Evolutionary conservation across 164 flowering plant species (phyloP), one percentile per base, ranked within the genome.

Genomic region (Cinnamomum chago): DNA sequence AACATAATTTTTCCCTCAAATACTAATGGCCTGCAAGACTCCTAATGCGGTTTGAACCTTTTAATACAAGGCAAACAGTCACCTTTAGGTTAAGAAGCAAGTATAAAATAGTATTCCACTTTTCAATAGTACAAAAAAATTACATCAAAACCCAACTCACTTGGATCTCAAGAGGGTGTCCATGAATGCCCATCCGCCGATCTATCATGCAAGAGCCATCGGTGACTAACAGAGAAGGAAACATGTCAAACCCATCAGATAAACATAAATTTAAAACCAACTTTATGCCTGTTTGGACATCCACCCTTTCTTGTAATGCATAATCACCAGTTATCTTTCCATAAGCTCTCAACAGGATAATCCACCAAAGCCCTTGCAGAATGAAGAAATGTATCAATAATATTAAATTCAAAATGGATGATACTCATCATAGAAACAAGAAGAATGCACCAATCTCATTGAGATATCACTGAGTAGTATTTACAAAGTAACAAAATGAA

Each of bases 201-300:
- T 94, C 98, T 76, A 94, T 92, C 98, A 94, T 94, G 83, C 96
- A 94, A 65, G 98, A 94, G 55, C 97, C 98, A 86, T 94, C 98
- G 40, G 97, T 90, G 75, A 94, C 98, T 65, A 94, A 72, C 55
- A 94, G 85, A 50, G 98, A 77, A 5, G 98, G 98, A 77, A 94
- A 94, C 98, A 92, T 92, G 79, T 92, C 98, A 83, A 94, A 94
- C 13, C 98, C 98, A 88, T 94, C 94, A 22, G 91, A 73, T 66
- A 94, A 79, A 50, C 98, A 94, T 76, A 94, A 76, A 73, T 92
- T 90, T 18, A 94, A 84, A 23, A 94, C 87, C 73, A 90, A 79
- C 67, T 85, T 85, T 71, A 92, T 92, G 74, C 98, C 97, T 3
- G 95, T 93, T 83, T 93, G 98, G 30, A 90, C 90, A 79, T 93